phyloP scores from a whole-genome alignment of 345 rosid species.

The Pelargonium nanum region DNA sequence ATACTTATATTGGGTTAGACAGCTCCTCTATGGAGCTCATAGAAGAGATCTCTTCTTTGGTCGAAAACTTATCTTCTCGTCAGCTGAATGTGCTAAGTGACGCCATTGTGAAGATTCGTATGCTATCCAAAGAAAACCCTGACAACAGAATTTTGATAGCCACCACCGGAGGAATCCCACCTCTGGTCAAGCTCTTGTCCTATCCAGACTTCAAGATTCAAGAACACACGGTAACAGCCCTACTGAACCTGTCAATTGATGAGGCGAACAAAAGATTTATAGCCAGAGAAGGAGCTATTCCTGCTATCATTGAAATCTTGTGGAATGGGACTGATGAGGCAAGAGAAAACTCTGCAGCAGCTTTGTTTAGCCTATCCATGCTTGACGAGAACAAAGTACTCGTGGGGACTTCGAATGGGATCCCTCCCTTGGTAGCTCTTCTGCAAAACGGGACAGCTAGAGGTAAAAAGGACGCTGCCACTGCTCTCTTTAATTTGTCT shows the following conservation, averaged over 20 bases:
- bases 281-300: constrained; percentile 49
- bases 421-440: constrained; percentile 49
- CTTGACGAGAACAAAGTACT: constrained; percentile 53
- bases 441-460: constrained; percentile 37
- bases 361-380: constrained; percentile 48
- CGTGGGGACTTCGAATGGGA: constrained; percentile 34
- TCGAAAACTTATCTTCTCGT: constrained; percentile 29
- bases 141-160: constrained; percentile 51
- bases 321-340: constrained; percentile 41
- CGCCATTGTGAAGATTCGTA: constrained; percentile 35
- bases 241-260: constrained; percentile 50
- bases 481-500: constrained; percentile 51
- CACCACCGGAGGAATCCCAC: constrained; percentile 38
- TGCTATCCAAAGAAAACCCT: constrained; percentile 49
- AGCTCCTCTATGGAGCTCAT: constrained; percentile 20
- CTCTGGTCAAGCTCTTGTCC: constrained; percentile 35
- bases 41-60: constrained; percentile 30
- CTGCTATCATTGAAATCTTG: constrained; percentile 36
- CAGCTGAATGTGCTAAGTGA: constrained; percentile 20
- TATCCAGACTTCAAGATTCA: constrained; percentile 37
- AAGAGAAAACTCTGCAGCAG: constrained; percentile 52
- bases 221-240: constrained; percentile 59
- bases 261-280: constrained; percentile 43
- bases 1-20: constrained; percentile 10
- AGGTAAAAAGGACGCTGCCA: constrained; percentile 65